phyloP scores from a whole-genome alignment of 768 basidiomycete species.

The Russula sp. region DNA sequence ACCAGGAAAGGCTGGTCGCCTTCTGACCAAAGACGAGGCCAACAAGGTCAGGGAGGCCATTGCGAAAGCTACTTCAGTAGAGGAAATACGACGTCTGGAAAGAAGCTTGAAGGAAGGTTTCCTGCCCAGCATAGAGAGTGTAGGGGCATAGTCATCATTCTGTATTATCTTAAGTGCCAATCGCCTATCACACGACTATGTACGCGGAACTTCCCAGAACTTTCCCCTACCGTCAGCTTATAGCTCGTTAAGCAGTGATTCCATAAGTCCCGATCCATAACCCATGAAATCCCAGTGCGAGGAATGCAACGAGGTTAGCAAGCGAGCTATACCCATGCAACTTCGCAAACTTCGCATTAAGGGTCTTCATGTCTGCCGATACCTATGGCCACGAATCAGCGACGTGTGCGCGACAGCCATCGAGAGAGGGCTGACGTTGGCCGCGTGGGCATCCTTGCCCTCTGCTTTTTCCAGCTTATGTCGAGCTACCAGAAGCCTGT shows the following conservation, averaged over 20 bases:
- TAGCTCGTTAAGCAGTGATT: conserved; percentile 28
- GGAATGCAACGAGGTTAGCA: conserved; percentile 54
- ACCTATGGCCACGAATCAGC: conserved; percentile 36
- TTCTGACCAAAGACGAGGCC: conserved; percentile 90
- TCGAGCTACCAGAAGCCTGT: conserved; percentile 69
- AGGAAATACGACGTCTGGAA: conserved; percentile 81
- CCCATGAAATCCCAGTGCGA: conserved; percentile 62
- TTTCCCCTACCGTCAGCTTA: neutral
- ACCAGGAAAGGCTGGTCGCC: conserved; percentile 67
- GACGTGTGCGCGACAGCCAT: conserved; percentile 16
- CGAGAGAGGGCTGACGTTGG: conserved; percentile 45
- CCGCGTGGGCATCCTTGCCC: conserved; percentile 58
- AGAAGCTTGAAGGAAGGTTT: conserved; percentile 80
- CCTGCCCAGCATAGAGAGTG: conserved; percentile 68
- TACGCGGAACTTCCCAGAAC: neutral
- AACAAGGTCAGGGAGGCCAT: conserved; percentile 84
- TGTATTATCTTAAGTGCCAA: conserved; percentile 8
- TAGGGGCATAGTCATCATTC: conserved; percentile 56
- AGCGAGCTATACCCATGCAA: conserved; percentile 67
- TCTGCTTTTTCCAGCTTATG: conserved; percentile 71
- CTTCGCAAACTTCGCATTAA: conserved; percentile 60
- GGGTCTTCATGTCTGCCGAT: conserved; percentile 59
- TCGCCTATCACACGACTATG: conserved; percentile 5
- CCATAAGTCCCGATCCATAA: conserved; percentile 61
- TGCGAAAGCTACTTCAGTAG: conserved; percentile 83